Evolutionary conservation across 1,284 basidiomycete genomes (phyloP), one percentile per base, ranked within the genome.

Genomic region (Ganoderma lucidum): DNA sequence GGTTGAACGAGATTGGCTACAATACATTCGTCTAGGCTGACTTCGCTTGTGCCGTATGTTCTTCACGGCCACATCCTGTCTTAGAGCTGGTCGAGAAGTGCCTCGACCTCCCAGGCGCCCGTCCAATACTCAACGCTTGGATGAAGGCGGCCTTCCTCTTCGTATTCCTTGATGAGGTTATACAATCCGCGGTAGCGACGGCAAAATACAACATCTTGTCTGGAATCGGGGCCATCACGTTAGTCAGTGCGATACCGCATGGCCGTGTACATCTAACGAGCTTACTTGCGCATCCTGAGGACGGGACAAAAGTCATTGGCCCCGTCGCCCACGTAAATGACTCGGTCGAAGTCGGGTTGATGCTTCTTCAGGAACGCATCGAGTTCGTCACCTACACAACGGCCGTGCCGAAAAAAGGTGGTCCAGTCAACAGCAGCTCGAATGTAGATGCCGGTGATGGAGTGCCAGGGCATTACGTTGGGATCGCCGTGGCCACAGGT

Each of bases 231-330:
- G 67, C 37, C 51, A 41, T 65, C 17, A 62, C 14, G 45, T 55
- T 45, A 28, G 35, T 44, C 48, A 41, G 69, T 66, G 30, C 15
- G 44, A 14, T 23, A 28, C 23, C 37, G 45, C 55, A 14, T n/a
- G 12, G 37, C 53, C 17, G 32, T 62, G 62, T 9, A 53, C 60
- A 35, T 30, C 10, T 17, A 19, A 12, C 3, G 35, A 35, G 82
- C 87, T 69, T 74, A 94, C 92, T 87, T 86, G 81, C 92, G 84
- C 68, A 99, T 84, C 65, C 93, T 90, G 67, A 97, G 82, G 63
- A 96, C 86, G 4, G 97, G 96, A 79, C 98, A 99, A 79, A 95
- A 98, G 80, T 99, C 98, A 80, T 99, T 99, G 14, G 88, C 87
- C 1, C 97, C 97, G 79, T 99, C 97, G 30, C 97, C 98, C 66